Evolutionary conservation across 2,329 filamentous ascomycete genomes (phyloP).

Genomic region (Pseudogymnoascus sp.): DNA sequence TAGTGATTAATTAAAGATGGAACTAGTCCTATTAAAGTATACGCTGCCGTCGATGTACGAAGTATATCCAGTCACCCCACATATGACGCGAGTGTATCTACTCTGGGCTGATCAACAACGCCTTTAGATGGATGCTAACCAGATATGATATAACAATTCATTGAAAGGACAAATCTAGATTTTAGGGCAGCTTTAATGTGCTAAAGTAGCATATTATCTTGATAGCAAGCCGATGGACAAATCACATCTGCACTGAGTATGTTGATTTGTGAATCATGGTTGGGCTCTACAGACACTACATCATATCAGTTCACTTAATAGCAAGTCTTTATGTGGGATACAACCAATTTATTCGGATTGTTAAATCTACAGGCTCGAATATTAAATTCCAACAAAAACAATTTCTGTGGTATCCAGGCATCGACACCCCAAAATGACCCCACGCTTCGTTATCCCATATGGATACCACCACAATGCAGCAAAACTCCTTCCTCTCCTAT

Average conservation of each 20-base stretch:
- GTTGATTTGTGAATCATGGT: background rate
- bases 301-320: background rate
- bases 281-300: background rate
- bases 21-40: background rate
- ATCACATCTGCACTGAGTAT: background rate
- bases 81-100: background rate
- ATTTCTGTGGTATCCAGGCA: slow-evolving; percentile 2
- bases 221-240: background rate
- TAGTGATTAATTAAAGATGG: background rate
- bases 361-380: slow-evolving; percentile 6
- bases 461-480: background rate
- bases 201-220: background rate
- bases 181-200: background rate
- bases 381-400: background rate
- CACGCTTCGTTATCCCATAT: background rate
- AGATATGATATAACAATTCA: background rate
- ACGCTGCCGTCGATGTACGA: background rate
- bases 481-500: background rate
- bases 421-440: background rate
- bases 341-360: background rate
- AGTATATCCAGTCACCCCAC: background rate
- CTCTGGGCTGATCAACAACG: background rate
- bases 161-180: background rate
- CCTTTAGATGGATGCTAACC: background rate
- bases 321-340: background rate